Percentiles rank a stretch among this genome's conserved stretches.
Evolutionary conservation across 176 grass and related monocot species (phyloP).

Genomic region (Avena atlantica): DNA sequence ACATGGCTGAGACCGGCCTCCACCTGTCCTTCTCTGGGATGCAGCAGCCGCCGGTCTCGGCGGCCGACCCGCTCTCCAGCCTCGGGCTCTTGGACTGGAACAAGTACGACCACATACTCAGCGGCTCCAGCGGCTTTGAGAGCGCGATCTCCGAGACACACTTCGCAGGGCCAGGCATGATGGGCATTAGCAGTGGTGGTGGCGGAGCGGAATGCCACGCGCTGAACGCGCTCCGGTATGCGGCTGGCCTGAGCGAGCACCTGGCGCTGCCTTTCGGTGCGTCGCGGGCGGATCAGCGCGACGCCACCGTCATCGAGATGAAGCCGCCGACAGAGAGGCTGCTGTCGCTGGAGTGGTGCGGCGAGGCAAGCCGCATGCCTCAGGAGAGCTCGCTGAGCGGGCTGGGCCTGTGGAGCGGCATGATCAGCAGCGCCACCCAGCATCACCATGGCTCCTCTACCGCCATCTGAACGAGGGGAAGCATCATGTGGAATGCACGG

Average conservation of each 20-base stretch:
- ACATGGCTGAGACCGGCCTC: slow-evolving; percentile 52
- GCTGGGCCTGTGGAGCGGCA: slow-evolving; percentile 70
- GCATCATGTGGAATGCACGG: slow-evolving; percentile 3
- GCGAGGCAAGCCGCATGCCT: slow-evolving; percentile 59
- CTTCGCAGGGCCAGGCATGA: slow-evolving; percentile 45
- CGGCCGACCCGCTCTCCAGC: slow-evolving; percentile 41
- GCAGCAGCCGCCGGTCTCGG: slow-evolving; percentile 37
- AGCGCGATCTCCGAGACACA: slow-evolving; percentile 37
- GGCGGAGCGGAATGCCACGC: slow-evolving; percentile 40
- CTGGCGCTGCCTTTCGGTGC: slow-evolving; percentile 46
- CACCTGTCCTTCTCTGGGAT: slow-evolving; percentile 77
- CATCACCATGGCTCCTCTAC: slow-evolving; percentile 65
- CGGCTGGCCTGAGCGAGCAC: slow-evolving; percentile 50
- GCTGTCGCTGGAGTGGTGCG: slow-evolving; percentile 78
- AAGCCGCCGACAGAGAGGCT: slow-evolving; percentile 56
- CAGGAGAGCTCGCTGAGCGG: slow-evolving; percentile 49
- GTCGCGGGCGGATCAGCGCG: slow-evolving; percentile 22
- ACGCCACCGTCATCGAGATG: slow-evolving; percentile 45
- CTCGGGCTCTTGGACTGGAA: slow-evolving; percentile 62
- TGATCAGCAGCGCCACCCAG: slow-evolving; percentile 53
- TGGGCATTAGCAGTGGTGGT: slow-evolving; percentile 23
- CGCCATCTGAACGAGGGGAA: slow-evolving; percentile 51
- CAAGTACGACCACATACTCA: slow-evolving; percentile 53
- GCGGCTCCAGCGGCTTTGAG: slow-evolving; percentile 29
- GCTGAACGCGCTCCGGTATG: slow-evolving; percentile 53